Evolutionary conservation across 371 early-diverging fungal species (phyloP).

Genomic region (Syncephalis plumigaleata): DNA sequence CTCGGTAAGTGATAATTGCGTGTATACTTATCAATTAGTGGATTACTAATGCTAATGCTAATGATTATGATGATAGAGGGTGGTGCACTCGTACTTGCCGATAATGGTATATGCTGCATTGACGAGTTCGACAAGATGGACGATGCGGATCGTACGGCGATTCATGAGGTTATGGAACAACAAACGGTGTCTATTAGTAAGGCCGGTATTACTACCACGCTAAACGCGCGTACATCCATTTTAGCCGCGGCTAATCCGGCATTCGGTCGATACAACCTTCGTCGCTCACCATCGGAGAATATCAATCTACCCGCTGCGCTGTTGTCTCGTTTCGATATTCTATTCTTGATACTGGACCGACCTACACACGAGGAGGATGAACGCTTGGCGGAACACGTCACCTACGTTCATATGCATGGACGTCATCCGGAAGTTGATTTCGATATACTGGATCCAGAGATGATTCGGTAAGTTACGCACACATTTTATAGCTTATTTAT

Average conservation of each 20-base stretch:
- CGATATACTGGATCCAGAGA: slow-evolving; percentile 39
- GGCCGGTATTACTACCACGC: slow-evolving; percentile 86
- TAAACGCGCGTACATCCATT: slow-evolving; percentile 83
- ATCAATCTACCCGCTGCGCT: slow-evolving; percentile 94
- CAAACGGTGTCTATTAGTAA: slow-evolving; percentile 85
- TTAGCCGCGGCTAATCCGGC: slow-evolving; percentile 85
- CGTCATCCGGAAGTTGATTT: slow-evolving; percentile 49
- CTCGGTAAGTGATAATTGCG: slow-evolving; percentile 25
- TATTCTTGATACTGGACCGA: slow-evolving; percentile 78
- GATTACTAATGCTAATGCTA: neutral
- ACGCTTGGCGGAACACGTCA: slow-evolving; percentile 75
- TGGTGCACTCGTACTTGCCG: slow-evolving; percentile 83
- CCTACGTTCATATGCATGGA: slow-evolving; percentile 76
- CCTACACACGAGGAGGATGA: slow-evolving; percentile 55
- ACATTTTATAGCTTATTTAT: too few species aligned
- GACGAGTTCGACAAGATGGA: slow-evolving; percentile 94
- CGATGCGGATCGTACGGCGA: slow-evolving; percentile 71
- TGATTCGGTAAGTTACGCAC: slow-evolving; percentile 28
- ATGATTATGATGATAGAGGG: slow-evolving; percentile 46
- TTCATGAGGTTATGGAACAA: slow-evolving; percentile 96
- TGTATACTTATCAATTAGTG: neutral
- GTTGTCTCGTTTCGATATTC: slow-evolving; percentile 92
- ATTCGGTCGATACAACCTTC: slow-evolving; percentile 71
- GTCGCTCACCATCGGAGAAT: slow-evolving; percentile 69
- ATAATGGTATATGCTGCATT: slow-evolving; percentile 87